phyloP scores from a whole-genome alignment of 1,139 yeast species.

The Yamadazyma triangularis region DNA sequence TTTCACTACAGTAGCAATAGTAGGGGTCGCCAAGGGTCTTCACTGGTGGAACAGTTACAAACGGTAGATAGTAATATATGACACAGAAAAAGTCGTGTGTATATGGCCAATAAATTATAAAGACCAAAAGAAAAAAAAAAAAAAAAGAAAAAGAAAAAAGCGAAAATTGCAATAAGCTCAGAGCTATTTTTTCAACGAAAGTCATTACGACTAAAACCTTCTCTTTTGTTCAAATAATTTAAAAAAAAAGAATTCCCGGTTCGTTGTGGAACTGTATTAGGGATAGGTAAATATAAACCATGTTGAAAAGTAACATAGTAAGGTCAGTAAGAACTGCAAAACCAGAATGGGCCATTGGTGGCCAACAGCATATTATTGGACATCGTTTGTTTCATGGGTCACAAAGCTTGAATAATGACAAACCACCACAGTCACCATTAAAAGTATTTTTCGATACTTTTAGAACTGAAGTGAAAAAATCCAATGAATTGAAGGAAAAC shows the following conservation, averaged over 20 bases:
- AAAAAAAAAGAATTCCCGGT: no score
- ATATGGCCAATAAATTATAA: no score
- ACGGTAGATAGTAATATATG: background rate
- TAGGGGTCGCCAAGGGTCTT: constrained; percentile 17
- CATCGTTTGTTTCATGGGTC: background rate
- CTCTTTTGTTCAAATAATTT: no score
- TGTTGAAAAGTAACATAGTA: background rate
- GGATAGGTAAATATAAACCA: no score
- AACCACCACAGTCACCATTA: constrained; percentile 64
- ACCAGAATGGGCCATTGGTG: background rate
- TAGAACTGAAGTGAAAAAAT: constrained; percentile 84
- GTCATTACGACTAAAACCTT: no score
- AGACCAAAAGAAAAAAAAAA: no score
- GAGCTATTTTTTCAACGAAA: no score
- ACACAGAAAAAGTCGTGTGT: no score
- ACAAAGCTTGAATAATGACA: constrained; percentile 12
- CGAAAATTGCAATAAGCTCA: no score
- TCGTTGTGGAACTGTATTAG: no score
- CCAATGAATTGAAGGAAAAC: constrained; percentile 83
- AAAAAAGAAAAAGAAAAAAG: no score
- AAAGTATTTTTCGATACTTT: constrained; percentile 94
- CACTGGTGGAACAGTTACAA: constrained; percentile 8
- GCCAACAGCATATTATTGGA: background rate
- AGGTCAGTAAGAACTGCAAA: background rate
- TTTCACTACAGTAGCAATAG: constrained; percentile 5